Percentiles rank a stretch among this genome's conserved stretches.
Evolutionary conservation across 257 asterid species (phyloP).

Genomic region (Gynochthodes officinalis): DNA sequence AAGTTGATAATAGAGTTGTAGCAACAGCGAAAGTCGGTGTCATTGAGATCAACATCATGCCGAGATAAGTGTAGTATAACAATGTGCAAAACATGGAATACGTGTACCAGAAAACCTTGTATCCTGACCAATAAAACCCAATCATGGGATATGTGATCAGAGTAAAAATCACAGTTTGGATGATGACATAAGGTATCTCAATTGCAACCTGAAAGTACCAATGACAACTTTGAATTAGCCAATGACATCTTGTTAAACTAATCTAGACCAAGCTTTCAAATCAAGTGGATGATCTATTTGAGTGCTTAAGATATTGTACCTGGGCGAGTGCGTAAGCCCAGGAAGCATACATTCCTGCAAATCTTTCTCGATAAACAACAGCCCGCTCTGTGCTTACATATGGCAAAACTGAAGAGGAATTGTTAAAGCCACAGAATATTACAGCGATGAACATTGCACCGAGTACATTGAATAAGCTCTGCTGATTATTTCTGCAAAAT

Average conservation of each 20-base stretch:
- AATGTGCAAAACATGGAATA: neutral
- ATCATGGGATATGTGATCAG: neutral
- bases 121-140: constrained; percentile 7
- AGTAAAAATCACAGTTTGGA: neutral
- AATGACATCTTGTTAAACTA: too few species aligned
- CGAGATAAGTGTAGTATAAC: constrained; percentile 16
- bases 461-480: neutral
- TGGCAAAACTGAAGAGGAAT: neutral
- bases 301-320: neutral
- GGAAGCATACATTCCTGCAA: constrained; percentile 18
- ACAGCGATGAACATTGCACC: constrained; percentile 6
- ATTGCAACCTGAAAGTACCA: neutral
- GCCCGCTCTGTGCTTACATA: constrained; percentile 1
- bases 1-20: constrained; percentile 35
- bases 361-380: constrained; percentile 14
- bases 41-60: constrained; percentile 30
- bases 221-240: too few species aligned
- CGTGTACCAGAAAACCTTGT: neutral
- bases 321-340: constrained; percentile 18
- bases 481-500: neutral
- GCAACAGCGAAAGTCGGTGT: constrained; percentile 26
- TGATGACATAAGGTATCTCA: neutral
- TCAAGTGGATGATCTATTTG: too few species aligned
- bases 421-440: neutral
- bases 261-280: too few species aligned